These are phyloP conservation scores for Phialophora verrucosa DNA, from an alignment of 2,329 filamentous ascomycete species.

Conservation along the genomic window DNA sequence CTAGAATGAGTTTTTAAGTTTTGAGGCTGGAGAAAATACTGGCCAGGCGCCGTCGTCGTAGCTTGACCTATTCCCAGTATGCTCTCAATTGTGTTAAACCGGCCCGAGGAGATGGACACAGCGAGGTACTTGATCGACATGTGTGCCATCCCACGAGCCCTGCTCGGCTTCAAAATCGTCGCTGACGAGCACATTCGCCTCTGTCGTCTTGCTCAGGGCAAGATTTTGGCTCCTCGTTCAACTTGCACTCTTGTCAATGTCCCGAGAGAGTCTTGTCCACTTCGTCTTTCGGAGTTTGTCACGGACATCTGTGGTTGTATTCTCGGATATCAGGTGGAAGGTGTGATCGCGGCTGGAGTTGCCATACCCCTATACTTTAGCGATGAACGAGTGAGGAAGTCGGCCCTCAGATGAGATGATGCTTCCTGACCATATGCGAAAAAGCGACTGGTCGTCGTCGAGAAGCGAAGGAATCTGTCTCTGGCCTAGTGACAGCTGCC, in stretches of 20 bases:
- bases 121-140: background rate
- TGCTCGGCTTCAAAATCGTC: background rate
- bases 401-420: background rate
- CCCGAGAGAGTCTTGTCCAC: background rate
- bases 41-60: background rate
- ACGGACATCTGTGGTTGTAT: background rate
- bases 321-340: background rate
- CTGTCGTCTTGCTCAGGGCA: background rate
- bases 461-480: background rate
- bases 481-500: background rate
- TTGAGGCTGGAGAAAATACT: background rate
- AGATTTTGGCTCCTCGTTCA: background rate
- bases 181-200: background rate
- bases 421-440: background rate
- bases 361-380: background rate
- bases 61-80: background rate
- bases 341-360: background rate
- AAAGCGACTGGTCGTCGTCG: background rate
- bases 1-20: background rate
- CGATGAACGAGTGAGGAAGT: background rate
- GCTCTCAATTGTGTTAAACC: background rate
- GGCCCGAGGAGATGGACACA: background rate
- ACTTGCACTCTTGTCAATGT: background rate
- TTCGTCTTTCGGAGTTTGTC: background rate
- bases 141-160: background rate